Conservation (phyloP, 352 stramenopile species). For the Pythium brassicae region DNA sequence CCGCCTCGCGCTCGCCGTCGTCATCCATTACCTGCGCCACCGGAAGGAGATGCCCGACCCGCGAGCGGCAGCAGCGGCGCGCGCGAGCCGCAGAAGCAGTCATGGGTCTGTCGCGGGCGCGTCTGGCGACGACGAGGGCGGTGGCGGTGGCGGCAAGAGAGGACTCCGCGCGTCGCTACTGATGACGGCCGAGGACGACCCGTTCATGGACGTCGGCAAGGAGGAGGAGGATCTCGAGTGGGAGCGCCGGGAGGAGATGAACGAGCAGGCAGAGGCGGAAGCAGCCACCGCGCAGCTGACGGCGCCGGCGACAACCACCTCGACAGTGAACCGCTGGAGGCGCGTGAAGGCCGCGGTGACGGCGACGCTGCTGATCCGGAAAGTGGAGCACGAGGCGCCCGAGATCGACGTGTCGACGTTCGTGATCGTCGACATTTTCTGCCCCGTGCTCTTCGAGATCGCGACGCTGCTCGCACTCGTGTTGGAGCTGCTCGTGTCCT, state of each 20-base stretch:
- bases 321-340: constrained; percentile 44
- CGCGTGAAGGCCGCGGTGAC: constrained; percentile 45
- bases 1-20: constrained; percentile 63
- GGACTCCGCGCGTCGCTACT: constrained; percentile 20
- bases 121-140: not conserved
- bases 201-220: constrained; percentile 49
- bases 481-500: constrained; percentile 42
- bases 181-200: constrained; percentile 45
- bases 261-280: constrained; percentile 20
- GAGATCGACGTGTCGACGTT: constrained; percentile 72
- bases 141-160: not conserved
- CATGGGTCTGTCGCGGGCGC: not conserved
- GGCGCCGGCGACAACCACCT: constrained; percentile 11
- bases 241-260: constrained; percentile 27
- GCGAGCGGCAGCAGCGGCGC: not conserved
- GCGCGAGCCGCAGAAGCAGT: not conserved
- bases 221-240: constrained; percentile 51
- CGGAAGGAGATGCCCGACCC: constrained; percentile 46
- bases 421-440: constrained; percentile 70
- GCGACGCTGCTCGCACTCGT: constrained; percentile 45
- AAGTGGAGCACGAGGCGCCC: constrained; percentile 49
- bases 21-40: constrained; percentile 78
- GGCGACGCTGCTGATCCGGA: constrained; percentile 54
- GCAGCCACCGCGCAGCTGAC: constrained; percentile 12
- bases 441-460: constrained; percentile 66